These are phyloP conservation scores for Stereum hirsutum DNA, from an alignment of 1,284 basidiomycete species.

Conservation along the genomic window DNA sequence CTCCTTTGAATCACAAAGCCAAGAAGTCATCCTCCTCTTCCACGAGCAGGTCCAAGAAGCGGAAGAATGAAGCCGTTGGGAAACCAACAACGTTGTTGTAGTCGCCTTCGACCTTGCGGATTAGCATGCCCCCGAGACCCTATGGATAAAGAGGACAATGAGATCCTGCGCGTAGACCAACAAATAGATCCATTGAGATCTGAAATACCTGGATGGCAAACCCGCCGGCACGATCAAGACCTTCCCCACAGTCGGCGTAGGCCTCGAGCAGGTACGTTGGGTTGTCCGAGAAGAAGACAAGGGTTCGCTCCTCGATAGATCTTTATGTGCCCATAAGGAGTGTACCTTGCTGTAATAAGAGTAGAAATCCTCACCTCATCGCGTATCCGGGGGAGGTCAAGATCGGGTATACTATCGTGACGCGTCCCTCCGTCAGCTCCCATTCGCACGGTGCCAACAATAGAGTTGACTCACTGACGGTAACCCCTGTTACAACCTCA, in stretches of 20 bases:
- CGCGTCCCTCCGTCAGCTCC: no score
- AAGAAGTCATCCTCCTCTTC: slow-evolving; percentile 73
- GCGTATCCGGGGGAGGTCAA: slow-evolving; percentile 81
- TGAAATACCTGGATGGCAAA: slow-evolving; percentile 82
- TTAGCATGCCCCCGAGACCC: slow-evolving; percentile 75
- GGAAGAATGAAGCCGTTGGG: slow-evolving; percentile 73
- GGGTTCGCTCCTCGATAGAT: slow-evolving; percentile 75
- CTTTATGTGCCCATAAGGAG: slow-evolving; percentile 26
- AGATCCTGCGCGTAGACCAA: neutral
- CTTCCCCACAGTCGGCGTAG: slow-evolving; percentile 87
- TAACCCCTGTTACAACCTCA: slow-evolving; percentile 88
- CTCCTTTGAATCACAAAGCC: slow-evolving; percentile 21
- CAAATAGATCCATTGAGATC: neutral
- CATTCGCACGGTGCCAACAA: no score
- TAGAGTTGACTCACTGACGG: slow-evolving; percentile 71
- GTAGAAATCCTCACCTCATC: slow-evolving; percentile 47
- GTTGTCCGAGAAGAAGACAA: slow-evolving; percentile 77
- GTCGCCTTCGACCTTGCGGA: slow-evolving; percentile 85
- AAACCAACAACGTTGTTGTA: slow-evolving; percentile 93
- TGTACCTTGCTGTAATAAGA: neutral
- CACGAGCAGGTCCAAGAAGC: slow-evolving; percentile 51
- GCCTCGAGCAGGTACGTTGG: slow-evolving; percentile 60
- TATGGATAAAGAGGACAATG: slow-evolving; percentile 18
- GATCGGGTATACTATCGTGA: slow-evolving; percentile 81
- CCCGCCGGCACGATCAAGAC: slow-evolving; percentile 86